These are phyloP conservation scores for Chrysophaeum taylorii DNA, from an alignment of 352 stramenopile genomes.

Conservation along the genomic window DNA sequence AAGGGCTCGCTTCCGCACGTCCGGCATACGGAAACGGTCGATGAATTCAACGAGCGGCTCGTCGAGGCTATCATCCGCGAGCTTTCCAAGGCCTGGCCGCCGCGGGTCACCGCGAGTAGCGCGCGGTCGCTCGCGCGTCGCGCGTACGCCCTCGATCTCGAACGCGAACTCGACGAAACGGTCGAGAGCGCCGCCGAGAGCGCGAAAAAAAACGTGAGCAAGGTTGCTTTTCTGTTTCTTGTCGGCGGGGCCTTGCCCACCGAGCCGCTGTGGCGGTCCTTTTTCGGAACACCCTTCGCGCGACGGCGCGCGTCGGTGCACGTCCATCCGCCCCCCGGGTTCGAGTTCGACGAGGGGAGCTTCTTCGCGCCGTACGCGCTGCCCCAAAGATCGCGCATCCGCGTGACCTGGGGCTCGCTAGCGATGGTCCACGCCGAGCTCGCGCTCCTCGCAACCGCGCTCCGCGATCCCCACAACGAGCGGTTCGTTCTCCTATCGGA, in stretches of 20 bases:
- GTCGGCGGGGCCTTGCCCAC: background rate
- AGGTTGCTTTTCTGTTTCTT: constrained; percentile 2
- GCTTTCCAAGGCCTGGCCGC: constrained; percentile 7
- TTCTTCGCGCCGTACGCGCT: background rate
- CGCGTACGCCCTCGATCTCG: no score
- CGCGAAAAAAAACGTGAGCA: background rate
- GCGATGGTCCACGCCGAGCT: constrained; percentile 5
- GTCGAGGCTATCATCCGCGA: background rate
- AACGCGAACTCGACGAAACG: background rate
- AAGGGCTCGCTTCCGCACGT: no score
- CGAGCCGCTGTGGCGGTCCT: background rate
- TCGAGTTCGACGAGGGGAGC: background rate
- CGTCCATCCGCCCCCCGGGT: background rate
- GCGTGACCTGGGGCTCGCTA: background rate
- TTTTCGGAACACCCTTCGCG: background rate
- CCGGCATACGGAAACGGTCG: no score
- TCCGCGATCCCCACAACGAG: background rate
- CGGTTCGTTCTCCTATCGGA: background rate
- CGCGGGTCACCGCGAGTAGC: background rate
- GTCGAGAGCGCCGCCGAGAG: background rate
- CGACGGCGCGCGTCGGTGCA: background rate
- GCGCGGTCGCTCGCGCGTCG: background rate
- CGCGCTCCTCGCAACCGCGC: background rate
- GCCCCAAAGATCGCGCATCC: background rate
- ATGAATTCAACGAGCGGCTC: no score